phyloP scores from a whole-genome alignment of 139 green algal species.

The Parachlorella kessleri region DNA sequence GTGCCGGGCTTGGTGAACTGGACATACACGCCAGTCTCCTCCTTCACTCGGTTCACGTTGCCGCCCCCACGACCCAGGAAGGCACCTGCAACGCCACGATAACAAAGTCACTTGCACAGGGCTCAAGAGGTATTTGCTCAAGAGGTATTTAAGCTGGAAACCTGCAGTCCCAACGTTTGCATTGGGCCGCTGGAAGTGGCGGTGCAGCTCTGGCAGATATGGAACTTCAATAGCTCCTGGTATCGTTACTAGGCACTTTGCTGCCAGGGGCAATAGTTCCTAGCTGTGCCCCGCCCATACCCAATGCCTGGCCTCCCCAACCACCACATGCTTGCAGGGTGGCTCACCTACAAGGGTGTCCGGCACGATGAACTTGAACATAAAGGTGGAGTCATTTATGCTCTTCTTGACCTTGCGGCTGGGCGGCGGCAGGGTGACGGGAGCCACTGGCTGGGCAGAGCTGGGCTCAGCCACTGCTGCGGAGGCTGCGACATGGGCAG shows the following conservation, averaged over 20 bases:
- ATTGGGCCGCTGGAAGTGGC: too few relatives aligned
- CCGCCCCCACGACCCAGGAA: slow-evolving; percentile 26
- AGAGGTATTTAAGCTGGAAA: too few relatives aligned
- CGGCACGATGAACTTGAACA: slow-evolving; percentile 42
- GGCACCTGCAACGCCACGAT: slow-evolving; percentile 3
- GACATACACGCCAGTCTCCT: slow-evolving; percentile 28
- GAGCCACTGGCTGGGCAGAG: background rate
- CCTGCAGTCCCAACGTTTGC: too few relatives aligned
- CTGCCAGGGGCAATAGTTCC: too few relatives aligned
- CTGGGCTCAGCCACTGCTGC: background rate
- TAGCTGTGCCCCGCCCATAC: too few relatives aligned
- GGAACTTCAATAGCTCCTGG: too few relatives aligned
- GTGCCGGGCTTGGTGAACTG: slow-evolving; percentile 33
- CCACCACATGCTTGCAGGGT: too few relatives aligned
- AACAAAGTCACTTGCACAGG: too few relatives aligned
- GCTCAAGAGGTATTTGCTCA: too few relatives aligned
- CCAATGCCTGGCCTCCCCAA: too few relatives aligned
- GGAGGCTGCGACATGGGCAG: background rate
- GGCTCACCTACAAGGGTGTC: slow-evolving; percentile 12
- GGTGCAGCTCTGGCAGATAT: too few relatives aligned
- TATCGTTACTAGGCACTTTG: too few relatives aligned
- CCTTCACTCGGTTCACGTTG: slow-evolving; percentile 38
- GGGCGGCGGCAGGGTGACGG: background rate
- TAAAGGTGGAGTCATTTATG: slow-evolving; percentile 31
- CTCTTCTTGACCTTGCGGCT: slow-evolving; percentile 6